Percentiles rank a stretch among this genome's conserved stretches.
Evolutionary conservation across 352 stramenopile genomes (phyloP).

Genomic region (Phytopythium sindhum): DNA sequence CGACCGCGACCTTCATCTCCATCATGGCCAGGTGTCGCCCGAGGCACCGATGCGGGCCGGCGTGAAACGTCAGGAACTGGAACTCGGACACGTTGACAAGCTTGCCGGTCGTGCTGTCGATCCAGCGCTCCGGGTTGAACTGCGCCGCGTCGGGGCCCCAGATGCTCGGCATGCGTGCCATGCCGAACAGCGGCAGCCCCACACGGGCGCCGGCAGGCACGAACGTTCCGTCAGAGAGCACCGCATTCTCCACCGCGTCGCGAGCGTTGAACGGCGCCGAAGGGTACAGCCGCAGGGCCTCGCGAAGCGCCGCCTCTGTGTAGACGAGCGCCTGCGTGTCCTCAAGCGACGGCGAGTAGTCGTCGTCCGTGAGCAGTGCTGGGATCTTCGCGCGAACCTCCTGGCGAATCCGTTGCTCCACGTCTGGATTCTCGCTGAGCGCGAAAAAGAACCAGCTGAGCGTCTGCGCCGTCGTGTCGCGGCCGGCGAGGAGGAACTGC

Average conservation of each 20-base stretch:
- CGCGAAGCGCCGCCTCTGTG: slow-evolving; percentile 8
- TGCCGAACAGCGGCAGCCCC: slow-evolving; percentile 18
- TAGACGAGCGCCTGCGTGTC: slow-evolving; percentile 10
- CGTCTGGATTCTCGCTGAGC: slow-evolving; percentile 28
- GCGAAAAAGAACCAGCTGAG: slow-evolving; percentile 46
- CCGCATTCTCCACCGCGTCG: slow-evolving; percentile 2
- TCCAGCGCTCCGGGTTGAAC: slow-evolving; percentile 65
- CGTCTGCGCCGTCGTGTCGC: slow-evolving; percentile 43
- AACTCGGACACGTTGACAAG: slow-evolving; percentile 26
- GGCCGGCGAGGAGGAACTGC: slow-evolving; percentile 47
- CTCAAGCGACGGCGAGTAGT: not conserved
- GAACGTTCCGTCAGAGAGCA: slow-evolving; percentile 30
- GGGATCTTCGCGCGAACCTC: slow-evolving; percentile 18
- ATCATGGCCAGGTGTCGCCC: slow-evolving; percentile 52
- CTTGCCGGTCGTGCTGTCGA: slow-evolving; percentile 29
- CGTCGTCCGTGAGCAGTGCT: slow-evolving; percentile 6
- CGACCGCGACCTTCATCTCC: slow-evolving; percentile 51
- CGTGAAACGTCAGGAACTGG: slow-evolving; percentile 57
- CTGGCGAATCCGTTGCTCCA: slow-evolving; percentile 16
- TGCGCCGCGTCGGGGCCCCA: slow-evolving; percentile 39
- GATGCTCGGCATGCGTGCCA: slow-evolving; percentile 21
- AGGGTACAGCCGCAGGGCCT: slow-evolving; percentile 9
- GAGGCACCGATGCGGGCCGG: slow-evolving; percentile 44
- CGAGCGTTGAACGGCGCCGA: slow-evolving; percentile 5
- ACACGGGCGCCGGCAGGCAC: slow-evolving; percentile 16